Conservation (phyloP, 1,139 yeast species). For the Nakaseomyces kungkrabaensis region DNA sequence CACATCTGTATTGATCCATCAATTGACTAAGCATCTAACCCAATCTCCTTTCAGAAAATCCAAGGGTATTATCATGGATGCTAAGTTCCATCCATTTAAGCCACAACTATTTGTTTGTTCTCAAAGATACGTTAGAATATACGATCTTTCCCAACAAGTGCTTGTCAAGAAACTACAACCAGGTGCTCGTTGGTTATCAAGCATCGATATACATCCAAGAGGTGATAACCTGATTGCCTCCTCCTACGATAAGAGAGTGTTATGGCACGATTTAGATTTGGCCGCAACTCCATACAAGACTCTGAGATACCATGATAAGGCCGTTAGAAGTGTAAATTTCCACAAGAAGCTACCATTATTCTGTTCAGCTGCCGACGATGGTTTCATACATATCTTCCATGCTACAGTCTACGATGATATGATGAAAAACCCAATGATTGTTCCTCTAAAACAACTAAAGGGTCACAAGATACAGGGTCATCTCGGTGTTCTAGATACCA, state of each 20-base stretch:
- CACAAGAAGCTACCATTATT: conserved; percentile 86
- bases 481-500: conserved; percentile 79
- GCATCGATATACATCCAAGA: conserved; percentile 88
- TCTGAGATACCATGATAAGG: conserved; percentile 86
- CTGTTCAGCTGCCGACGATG: conserved; percentile 96
- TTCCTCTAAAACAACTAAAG: conserved; percentile 85
- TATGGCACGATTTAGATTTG: conserved; percentile 95
- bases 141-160: conserved; percentile 80
- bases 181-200: conserved; percentile 91
- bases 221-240: conserved; percentile 93
- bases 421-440: conserved; percentile 90
- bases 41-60: conserved; percentile 94
- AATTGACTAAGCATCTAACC: conserved; percentile 87
- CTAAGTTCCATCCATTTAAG: conserved; percentile 92
- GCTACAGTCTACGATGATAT: conserved; percentile 93
- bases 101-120: conserved; percentile 93
- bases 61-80: conserved; percentile 91
- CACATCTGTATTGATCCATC: conserved; percentile 87
- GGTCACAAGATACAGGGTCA: conserved; percentile 81
- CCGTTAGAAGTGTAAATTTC: conserved; percentile 80
- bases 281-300: conserved; percentile 90
- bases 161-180: conserved; percentile 79
- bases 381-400: conserved; percentile 87
- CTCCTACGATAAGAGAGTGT: conserved; percentile 86
- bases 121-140: conserved; percentile 82